Evolutionary conservation across 176 grass and related monocot genomes (phyloP).

Genomic region (Hsuehochloa calcarea): DNA sequence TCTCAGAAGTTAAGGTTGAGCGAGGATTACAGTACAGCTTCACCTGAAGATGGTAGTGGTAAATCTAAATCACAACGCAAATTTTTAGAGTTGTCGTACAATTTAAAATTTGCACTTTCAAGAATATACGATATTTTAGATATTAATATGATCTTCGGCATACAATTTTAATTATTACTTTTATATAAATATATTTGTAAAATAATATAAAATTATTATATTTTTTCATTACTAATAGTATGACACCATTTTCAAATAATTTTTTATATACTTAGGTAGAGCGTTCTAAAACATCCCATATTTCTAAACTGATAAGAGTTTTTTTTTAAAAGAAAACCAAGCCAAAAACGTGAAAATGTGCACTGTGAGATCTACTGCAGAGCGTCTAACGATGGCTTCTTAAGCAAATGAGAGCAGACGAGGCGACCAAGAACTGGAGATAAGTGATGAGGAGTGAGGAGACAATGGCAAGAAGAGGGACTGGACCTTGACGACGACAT

Average conservation of each 20-base stretch:
- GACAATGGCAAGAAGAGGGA: background rate
- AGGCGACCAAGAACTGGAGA: background rate
- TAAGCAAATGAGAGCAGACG: background rate
- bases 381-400: background rate
- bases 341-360: background rate
- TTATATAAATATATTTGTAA: too few relatives aligned
- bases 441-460: background rate
- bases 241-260: too few relatives aligned
- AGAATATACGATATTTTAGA: too few relatives aligned
- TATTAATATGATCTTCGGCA: too few relatives aligned
- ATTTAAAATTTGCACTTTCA: background rate
- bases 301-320: too few relatives aligned
- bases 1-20: background rate
- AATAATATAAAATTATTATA: too few relatives aligned
- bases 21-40: background rate
- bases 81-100: background rate
- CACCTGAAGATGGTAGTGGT: background rate
- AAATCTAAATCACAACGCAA: background rate
- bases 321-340: background rate
- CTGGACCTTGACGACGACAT: conserved; percentile 74
- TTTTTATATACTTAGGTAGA: too few relatives aligned
- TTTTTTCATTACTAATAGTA: too few relatives aligned
- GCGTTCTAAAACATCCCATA: too few relatives aligned
- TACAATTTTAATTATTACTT: too few relatives aligned
- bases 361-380: background rate